Evolutionary conservation across 2,329 filamentous ascomycete species (phyloP).

Genomic region (Fusarium sambucinum): DNA sequence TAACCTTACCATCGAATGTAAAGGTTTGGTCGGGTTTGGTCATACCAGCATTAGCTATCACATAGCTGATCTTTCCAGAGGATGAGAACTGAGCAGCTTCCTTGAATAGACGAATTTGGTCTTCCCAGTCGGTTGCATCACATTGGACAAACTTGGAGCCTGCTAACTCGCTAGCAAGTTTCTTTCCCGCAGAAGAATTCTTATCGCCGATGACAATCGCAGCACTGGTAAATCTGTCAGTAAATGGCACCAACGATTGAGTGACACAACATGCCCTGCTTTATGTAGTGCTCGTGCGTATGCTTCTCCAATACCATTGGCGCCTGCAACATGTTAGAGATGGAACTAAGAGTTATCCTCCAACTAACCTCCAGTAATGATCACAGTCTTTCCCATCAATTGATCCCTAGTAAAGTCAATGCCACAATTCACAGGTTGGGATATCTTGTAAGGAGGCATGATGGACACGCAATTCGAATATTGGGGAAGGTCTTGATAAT

Average conservation of each 20-base stretch:
- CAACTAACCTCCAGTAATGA: not conserved
- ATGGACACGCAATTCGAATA: too few species aligned
- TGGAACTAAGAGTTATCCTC: fast-evolving
- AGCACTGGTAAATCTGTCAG: not conserved
- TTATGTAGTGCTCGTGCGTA: not conserved
- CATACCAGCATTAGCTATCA: slow-evolving; percentile 13
- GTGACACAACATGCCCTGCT: not conserved
- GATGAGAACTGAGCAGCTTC: not conserved
- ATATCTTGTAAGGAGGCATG: not conserved
- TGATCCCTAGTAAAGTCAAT: not conserved
- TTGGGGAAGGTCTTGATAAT: too few species aligned
- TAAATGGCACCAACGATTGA: fast-evolving
- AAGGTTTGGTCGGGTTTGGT: slow-evolving; percentile 6
- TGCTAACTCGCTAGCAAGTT: not conserved
- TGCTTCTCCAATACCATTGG: slow-evolving; percentile 7
- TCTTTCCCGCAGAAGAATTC: fast-evolving
- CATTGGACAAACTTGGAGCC: not conserved
- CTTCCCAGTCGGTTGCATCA: not conserved
- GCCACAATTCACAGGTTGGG: fast-evolving
- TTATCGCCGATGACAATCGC: slow-evolving; percentile 1
- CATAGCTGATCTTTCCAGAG: not conserved
- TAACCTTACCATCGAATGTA: not conserved
- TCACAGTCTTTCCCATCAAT: not conserved
- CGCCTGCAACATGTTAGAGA: not conserved
- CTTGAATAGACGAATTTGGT: not conserved